A percentile compares a stretch with the other conserved stretches of the same genome.
phyloP scores from a whole-genome alignment of 2,329 filamentous ascomycete species.

The Neonectria coccinea region DNA sequence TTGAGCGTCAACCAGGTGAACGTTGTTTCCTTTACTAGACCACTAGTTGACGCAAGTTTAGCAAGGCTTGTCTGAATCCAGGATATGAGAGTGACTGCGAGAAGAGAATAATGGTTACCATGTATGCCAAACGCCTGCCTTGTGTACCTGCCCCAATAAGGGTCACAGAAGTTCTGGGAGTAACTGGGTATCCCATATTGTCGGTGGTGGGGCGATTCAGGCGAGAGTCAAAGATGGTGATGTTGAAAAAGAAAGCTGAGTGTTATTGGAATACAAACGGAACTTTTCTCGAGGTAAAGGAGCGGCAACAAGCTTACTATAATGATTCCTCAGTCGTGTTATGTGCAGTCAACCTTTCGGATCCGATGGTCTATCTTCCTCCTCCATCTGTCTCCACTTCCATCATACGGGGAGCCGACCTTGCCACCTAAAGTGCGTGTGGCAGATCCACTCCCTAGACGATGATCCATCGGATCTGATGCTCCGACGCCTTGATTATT shows the following conservation, averaged over 20 bases:
- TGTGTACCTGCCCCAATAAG: slow-evolving; percentile 49
- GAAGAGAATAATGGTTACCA: slow-evolving; percentile 36
- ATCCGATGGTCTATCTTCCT: neutral
- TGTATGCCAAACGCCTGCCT: slow-evolving; percentile 47
- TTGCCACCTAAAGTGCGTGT: neutral
- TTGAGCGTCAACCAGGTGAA: slow-evolving; percentile 46
- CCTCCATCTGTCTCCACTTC: neutral
- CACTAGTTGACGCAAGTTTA: slow-evolving; percentile 35
- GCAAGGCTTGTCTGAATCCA: neutral
- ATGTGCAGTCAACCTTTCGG: neutral
- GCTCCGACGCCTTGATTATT: neutral
- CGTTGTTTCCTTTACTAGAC: slow-evolving; percentile 47
- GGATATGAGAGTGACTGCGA: too few relatives aligned
- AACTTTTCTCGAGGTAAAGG: neutral
- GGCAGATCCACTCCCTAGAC: neutral
- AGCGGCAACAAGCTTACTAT: neutral
- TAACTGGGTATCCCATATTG: slow-evolving; percentile 33
- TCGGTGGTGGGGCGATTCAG: neutral
- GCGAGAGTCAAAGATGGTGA: neutral
- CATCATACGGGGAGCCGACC: too few relatives aligned
- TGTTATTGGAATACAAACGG: neutral
- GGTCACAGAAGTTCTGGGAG: slow-evolving; percentile 35
- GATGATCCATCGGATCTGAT: neutral
- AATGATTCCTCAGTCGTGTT: neutral
- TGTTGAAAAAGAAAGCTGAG: neutral